Conservation (phyloP, 306 rosid genomes). For the Acmispon strigosus region DNA sequence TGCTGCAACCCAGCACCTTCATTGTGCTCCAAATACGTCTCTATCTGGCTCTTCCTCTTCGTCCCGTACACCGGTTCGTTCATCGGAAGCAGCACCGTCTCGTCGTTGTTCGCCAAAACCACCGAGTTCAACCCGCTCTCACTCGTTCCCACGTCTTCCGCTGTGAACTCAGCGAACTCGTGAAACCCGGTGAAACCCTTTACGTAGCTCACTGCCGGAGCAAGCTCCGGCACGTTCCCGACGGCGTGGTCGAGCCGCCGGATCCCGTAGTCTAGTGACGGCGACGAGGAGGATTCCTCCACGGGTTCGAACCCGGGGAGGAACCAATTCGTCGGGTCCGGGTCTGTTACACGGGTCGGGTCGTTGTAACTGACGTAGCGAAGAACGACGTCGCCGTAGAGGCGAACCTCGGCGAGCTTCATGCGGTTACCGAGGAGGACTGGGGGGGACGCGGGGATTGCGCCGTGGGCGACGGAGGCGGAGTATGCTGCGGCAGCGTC, state of each 20-base stretch:
- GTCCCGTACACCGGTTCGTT: constrained; percentile 90
- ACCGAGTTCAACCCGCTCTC: constrained; percentile 85
- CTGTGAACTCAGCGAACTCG: constrained; percentile 94
- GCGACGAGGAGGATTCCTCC: constrained; percentile 30
- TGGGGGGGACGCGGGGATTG: constrained; percentile 39
- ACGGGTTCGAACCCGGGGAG: constrained; percentile 61
- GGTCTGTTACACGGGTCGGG: background rate
- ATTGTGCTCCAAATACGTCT: constrained; percentile 88
- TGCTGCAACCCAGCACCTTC: constrained; percentile 93
- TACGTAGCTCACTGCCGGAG: constrained; percentile 39
- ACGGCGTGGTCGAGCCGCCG: constrained; percentile 86
- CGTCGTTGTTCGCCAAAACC: constrained; percentile 73
- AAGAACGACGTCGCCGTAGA: constrained; percentile 87
- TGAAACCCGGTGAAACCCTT: constrained; percentile 70
- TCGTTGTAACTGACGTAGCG: constrained; percentile 63
- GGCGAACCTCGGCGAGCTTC: constrained; percentile 49
- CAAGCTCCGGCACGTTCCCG: constrained; percentile 69
- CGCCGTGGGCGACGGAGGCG: constrained; percentile 58
- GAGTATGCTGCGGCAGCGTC: constrained; percentile 60
- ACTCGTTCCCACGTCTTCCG: constrained; percentile 83
- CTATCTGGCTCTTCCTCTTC: constrained; percentile 86
- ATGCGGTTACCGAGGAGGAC: constrained; percentile 37
- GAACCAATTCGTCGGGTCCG: constrained; percentile 39
- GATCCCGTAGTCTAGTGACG: constrained; percentile 57
- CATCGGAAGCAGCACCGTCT: constrained; percentile 67